These are phyloP conservation scores for Metarhizium sp. DNA, from an alignment of 2,329 filamentous ascomycete species.

Conservation along the genomic window DNA sequence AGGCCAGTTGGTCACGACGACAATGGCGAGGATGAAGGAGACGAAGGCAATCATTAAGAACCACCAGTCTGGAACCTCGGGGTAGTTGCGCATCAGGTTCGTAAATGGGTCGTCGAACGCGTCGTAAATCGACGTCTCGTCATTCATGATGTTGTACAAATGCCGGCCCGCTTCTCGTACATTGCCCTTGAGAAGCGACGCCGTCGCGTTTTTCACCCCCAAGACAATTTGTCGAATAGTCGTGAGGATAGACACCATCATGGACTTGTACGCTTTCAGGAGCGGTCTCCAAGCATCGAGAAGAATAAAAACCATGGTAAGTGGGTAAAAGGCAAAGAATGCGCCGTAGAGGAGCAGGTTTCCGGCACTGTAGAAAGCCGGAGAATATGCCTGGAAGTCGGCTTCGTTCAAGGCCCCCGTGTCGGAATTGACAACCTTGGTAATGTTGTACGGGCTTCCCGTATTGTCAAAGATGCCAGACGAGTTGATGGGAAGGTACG, in stretches of 20 bases:
- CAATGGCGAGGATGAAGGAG: slow-evolving; percentile 22
- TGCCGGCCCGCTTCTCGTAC: slow-evolving; percentile 18
- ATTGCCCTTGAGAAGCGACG: slow-evolving; percentile 21
- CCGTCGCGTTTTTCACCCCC: slow-evolving; percentile 17
- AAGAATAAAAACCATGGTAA: slow-evolving; percentile 25
- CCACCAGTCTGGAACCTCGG: slow-evolving; percentile 41
- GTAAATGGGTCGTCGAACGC: slow-evolving; percentile 33
- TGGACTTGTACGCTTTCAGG: slow-evolving; percentile 21
- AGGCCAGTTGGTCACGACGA: slow-evolving; percentile 19
- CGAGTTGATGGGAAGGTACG: slow-evolving; percentile 39
- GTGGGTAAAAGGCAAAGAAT: slow-evolving; percentile 23
- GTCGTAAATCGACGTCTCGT: slow-evolving; percentile 30
- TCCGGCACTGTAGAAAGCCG: slow-evolving; percentile 22
- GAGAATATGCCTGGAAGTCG: slow-evolving; percentile 26
- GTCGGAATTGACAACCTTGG: slow-evolving; percentile 29
- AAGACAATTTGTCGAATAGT: slow-evolving; percentile 6
- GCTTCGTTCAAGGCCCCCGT: slow-evolving; percentile 21
- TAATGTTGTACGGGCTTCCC: slow-evolving; percentile 29
- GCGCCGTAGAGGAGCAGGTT: slow-evolving; percentile 21
- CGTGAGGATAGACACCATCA: slow-evolving; percentile 12
- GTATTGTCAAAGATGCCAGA: slow-evolving; percentile 35
- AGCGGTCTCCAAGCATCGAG: slow-evolving; percentile 25
- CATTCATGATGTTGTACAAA: slow-evolving; percentile 23
- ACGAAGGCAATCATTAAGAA: slow-evolving; percentile 14
- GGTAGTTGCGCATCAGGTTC: slow-evolving; percentile 32